Base-by-base conservation (phyloP, 108 stramenopile genomes). In the Cylindrotheca fusiformis region DNA sequence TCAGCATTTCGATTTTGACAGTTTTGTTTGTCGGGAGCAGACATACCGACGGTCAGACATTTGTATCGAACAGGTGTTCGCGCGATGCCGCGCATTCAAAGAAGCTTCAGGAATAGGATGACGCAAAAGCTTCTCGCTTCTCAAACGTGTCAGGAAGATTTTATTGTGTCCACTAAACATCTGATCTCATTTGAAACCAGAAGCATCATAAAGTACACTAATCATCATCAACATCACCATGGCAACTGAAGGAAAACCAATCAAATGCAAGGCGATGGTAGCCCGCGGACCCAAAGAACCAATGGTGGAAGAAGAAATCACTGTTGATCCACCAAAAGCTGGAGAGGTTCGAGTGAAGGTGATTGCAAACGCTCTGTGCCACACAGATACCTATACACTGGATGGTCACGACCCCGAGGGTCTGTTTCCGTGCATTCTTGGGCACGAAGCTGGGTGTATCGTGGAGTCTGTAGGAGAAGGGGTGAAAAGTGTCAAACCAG, bases 361-460 rank as follows among this genome's bases (percentile, higher is more conserved):
- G 19, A 65, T 92, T 27, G 85, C 90, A n/a, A 96, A 95, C 52
- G 96, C 96, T 21, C 65, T 97, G 20, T 97, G 96, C 62, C 96
- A 97, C 53, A 95, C 96, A 0, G 96, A 97, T 68, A 83, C 88
- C 45, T 95, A 90, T 83, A 91, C 93, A 21, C 62, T 93, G 25
- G 86, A 88, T 60, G 96, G 96, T 8, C 62, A 70, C 54, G 97
- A 98, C 77, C 86, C 97, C 0, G 96, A 97, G 59, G 89, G 85
- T n/a, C 54, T 86, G 50, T 96, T 96, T 68, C 95, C 95, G 14
- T 92, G 83, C 45, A 93, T 96, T 63, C 61, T 96, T 4, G 87
- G 87, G 27, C 87, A 89, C 57, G 87, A 89, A 62, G 84, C 84
- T 48, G 87, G 84, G 31, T 77, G 81, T 48, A 87, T 96, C 59